These are phyloP conservation scores for Scheffersomyces lignicola DNA, from an alignment of 1,139 yeast species.

Conservation along the genomic window DNA sequence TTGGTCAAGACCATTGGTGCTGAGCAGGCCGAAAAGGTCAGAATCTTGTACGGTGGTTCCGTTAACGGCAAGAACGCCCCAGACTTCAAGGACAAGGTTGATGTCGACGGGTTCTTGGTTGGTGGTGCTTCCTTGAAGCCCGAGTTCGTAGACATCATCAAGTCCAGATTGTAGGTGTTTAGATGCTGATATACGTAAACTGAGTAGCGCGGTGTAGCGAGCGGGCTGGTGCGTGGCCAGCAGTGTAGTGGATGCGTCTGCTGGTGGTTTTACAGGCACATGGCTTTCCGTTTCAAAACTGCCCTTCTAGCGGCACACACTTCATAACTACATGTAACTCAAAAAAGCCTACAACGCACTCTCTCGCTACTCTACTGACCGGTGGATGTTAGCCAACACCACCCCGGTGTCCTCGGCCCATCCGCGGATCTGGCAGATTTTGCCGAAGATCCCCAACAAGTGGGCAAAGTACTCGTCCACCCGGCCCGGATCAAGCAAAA, in stretches of 20 bases:
- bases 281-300: too few relatives aligned
- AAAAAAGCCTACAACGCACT: too few relatives aligned
- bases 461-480: slow-evolving; percentile 12
- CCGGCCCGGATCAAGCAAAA: slow-evolving; percentile 17
- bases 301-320: too few relatives aligned
- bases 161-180: slow-evolving; percentile 71
- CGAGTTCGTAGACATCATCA: slow-evolving; percentile 93
- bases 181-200: too few relatives aligned
- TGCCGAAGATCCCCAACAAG: slow-evolving; percentile 11
- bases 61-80: slow-evolving; percentile 94
- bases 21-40: slow-evolving; percentile 70
- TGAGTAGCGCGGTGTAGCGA: too few relatives aligned
- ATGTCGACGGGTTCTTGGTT: slow-evolving; percentile 97
- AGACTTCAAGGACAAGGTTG: slow-evolving; percentile 87
- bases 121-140: slow-evolving; percentile 99
- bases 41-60: slow-evolving; percentile 98
- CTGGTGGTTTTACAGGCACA: too few relatives aligned
- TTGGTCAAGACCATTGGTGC: slow-evolving; percentile 75
- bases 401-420: slow-evolving; percentile 15
- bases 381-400: too few relatives aligned
- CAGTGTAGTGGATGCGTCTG: too few relatives aligned
- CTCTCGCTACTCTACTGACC: too few relatives aligned
- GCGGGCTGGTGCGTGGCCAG: too few relatives aligned
- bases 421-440: slow-evolving; percentile 13
- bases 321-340: too few relatives aligned